Evolutionary conservation across 2,329 filamentous ascomycete genomes (phyloP), one percentile per base, ranked within the genome.

Genomic region (Claviceps fusiformis): DNA sequence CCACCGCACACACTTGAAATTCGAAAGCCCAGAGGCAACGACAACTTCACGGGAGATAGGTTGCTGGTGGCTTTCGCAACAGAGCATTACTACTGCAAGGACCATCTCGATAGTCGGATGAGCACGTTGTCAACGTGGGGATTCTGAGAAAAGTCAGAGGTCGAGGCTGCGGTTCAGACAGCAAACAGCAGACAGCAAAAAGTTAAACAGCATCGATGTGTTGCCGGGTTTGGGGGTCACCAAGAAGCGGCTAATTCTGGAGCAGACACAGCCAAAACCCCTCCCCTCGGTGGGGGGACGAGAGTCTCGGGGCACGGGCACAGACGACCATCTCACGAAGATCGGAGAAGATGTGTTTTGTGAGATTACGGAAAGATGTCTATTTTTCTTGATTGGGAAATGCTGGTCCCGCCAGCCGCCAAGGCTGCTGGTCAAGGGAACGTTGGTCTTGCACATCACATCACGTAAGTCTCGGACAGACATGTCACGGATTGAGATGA

Each of bases 311-410:
- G 44, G n/a, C 11, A 24, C 24, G 11, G 5, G 11, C 5, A 24
- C 44, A 15, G 24, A 46, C 5, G 51, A 54, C 46, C 27, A n/a
- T 35, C 33, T 31, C n/a, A 44, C n/a, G 13, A 47, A 11, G 39
- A 39, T 52, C 54, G 54, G 54, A 55, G 41, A 48, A 55, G 50
- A 52, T 48, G 15, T 27, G 50, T 41, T 24, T 15, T 55, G 50
- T 9, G 29, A 50, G 13, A 51, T 24, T 15, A 50, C 31, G 19
- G 31, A 24, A 3, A 8, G 7, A 37, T 50, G 31, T 17, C 47
- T 29, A 10, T 15, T 33, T 31, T 6, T 49, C 17, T 49, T 35
- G 17, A n/a, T 49, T 49, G 29, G 10, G 29, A 9, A 31, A 49
- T n/a, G 29, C 35, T 35, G 15, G 46, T 35, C 45, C 43, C 10